Percentiles rank a stretch among this genome's conserved stretches.
Conservation (phyloP, 306 rosid species). For the Malus domestica region DNA sequence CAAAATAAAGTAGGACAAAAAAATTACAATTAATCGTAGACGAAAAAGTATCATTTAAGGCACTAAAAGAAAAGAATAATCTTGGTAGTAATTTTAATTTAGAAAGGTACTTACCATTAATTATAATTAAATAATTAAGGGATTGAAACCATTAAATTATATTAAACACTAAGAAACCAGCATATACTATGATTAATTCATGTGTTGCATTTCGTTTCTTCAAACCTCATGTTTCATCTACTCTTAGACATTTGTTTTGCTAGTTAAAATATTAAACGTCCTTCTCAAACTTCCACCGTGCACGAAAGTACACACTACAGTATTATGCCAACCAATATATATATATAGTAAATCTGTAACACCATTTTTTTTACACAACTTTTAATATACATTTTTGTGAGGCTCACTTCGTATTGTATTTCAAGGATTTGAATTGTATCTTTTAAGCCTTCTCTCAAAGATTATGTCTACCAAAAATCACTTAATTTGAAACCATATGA, state of each 20-base stretch:
- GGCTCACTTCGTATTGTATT: too few relatives aligned
- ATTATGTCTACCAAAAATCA: too few relatives aligned
- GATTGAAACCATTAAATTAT: not conserved
- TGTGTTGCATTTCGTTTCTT: conserved; percentile 7
- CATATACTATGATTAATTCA: not conserved
- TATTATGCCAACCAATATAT: not conserved
- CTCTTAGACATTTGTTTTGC: not conserved
- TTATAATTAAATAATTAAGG: not conserved
- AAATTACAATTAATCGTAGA: too few relatives aligned
- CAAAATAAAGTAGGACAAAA: too few relatives aligned
- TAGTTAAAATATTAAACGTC: not conserved
- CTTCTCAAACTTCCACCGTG: conserved; percentile 4
- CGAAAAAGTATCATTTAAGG: not conserved
- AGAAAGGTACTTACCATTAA: not conserved
- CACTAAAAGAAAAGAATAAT: not conserved
- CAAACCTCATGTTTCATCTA: not conserved
- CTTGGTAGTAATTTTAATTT: not conserved
- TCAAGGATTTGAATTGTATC: too few relatives aligned
- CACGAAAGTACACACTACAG: not conserved
- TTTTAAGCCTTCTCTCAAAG: rapidly evolving
- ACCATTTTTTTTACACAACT: rapidly evolving
- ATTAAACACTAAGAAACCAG: not conserved
- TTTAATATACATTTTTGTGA: too few relatives aligned
- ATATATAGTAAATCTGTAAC: too few relatives aligned
- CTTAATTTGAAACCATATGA: too few relatives aligned